A percentile compares a stretch with the other conserved stretches of the same genome.
Conservation (phyloP, 331 rosid species). For the Saraca asoca region DNA sequence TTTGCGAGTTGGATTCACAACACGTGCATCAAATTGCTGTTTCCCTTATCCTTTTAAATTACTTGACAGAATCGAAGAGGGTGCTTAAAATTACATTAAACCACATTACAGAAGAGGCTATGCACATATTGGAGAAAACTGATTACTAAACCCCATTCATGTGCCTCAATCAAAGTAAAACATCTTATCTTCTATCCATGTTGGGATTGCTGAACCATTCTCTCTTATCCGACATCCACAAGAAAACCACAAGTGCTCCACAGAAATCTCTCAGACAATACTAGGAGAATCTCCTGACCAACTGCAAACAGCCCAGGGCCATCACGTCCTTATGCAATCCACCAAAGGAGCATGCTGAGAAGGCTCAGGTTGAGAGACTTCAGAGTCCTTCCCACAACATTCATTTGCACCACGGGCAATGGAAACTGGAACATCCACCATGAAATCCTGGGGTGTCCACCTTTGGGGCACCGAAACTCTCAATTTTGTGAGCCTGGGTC, state of each 20-base stretch:
- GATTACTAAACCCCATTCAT: slow-evolving; percentile 26
- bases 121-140: slow-evolving; percentile 40
- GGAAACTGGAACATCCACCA: slow-evolving; percentile 74
- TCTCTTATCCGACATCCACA: slow-evolving; percentile 33
- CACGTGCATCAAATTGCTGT: slow-evolving; percentile 36
- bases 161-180: slow-evolving; percentile 38
- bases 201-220: slow-evolving; percentile 16
- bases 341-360: slow-evolving; percentile 91
- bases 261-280: slow-evolving; percentile 57
- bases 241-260: slow-evolving; percentile 20
- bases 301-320: slow-evolving; percentile 84
- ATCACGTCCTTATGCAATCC: slow-evolving; percentile 91
- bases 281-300: slow-evolving; percentile 96
- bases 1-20: slow-evolving; percentile 43
- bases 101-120: slow-evolving; percentile 35
- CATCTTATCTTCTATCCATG: slow-evolving; percentile 28
- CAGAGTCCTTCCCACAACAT: slow-evolving; percentile 55
- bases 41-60: slow-evolving; percentile 32
- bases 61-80: slow-evolving; percentile 48
- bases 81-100: slow-evolving; percentile 40
- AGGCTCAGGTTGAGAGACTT: slow-evolving; percentile 74
- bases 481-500: slow-evolving; percentile 87
- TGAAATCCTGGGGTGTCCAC: slow-evolving; percentile 96
- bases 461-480: slow-evolving; percentile 93
- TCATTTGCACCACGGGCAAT: slow-evolving; percentile 58